phyloP scores from a whole-genome alignment of 1,139 yeast genomes.

The Protomyces pachydermus region DNA sequence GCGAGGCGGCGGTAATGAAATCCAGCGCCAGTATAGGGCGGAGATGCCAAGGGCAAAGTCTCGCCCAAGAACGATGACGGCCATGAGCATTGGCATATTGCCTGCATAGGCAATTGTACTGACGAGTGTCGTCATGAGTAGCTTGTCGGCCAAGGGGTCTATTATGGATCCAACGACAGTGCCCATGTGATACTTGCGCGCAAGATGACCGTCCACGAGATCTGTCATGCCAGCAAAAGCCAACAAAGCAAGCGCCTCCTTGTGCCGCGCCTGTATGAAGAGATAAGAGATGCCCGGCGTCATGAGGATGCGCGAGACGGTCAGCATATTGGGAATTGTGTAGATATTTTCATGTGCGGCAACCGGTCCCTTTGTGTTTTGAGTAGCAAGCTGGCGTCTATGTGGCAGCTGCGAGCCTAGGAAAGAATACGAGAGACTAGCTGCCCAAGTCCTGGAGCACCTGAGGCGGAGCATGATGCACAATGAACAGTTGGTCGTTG shows the following conservation, averaged over 20 bases:
- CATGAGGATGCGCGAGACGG: slow-evolving; percentile 67
- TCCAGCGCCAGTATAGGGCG: slow-evolving; percentile 68
- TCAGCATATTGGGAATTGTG: slow-evolving; percentile 80
- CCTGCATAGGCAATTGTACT: slow-evolving; percentile 66
- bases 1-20: slow-evolving; percentile 69
- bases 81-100: slow-evolving; percentile 58
- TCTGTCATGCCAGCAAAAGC: slow-evolving; percentile 86
- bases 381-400: too few relatives aligned
- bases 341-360: slow-evolving; percentile 53
- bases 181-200: slow-evolving; percentile 69
- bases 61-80: slow-evolving; percentile 72
- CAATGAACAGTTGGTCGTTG: too few relatives aligned
- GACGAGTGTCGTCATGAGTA: slow-evolving; percentile 82
- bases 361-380: too few relatives aligned
- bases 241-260: slow-evolving; percentile 67
- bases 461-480: too few relatives aligned
- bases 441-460: too few relatives aligned
- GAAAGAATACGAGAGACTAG: too few relatives aligned
- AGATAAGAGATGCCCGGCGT: slow-evolving; percentile 83
- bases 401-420: too few relatives aligned
- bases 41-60: slow-evolving; percentile 72
- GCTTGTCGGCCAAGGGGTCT: slow-evolving; percentile 94
- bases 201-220: slow-evolving; percentile 84
- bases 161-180: slow-evolving; percentile 84
- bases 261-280: slow-evolving; percentile 47